Percentiles rank a stretch among this genome's conserved stretches.
Evolutionary conservation across 176 grass and related monocot genomes (phyloP).

Genomic region (Ananas comosus): DNA sequence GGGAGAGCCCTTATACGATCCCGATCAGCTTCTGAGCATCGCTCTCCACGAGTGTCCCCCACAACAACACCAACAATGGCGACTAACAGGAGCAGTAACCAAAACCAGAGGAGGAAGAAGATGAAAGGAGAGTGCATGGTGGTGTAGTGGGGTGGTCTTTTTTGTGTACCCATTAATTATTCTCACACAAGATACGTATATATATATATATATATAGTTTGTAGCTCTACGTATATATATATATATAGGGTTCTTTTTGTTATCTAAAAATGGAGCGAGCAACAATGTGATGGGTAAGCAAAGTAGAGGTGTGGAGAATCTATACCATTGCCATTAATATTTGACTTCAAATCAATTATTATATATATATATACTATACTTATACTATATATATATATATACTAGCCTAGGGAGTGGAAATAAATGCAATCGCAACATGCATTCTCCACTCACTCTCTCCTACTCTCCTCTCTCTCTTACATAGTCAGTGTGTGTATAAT

Average conservation of each 20-base stretch:
- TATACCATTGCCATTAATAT: slow-evolving; percentile 1
- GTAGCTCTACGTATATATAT: not conserved
- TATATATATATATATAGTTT: not conserved
- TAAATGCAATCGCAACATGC: not conserved
- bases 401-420: not conserved
- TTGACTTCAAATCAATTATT: not conserved
- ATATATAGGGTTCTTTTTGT: not conserved
- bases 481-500: not conserved
- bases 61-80: not conserved
- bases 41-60: not conserved
- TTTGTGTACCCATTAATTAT: too few species aligned
- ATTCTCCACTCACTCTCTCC: not conserved
- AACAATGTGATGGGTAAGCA: not conserved
- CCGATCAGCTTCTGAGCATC: slow-evolving; percentile 18
- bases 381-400: not conserved
- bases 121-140: too few species aligned
- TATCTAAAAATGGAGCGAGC: not conserved
- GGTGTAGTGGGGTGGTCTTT: too few species aligned
- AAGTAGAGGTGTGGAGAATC: not conserved
- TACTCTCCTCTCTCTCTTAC: not conserved
- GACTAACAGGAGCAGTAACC: not conserved
- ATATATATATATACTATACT: not conserved
- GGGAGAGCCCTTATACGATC: slow-evolving; percentile 61
- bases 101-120: too few species aligned
- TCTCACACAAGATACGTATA: too few species aligned